phyloP scores from a whole-genome alignment of 495 filamentous ascomycete species.

The Podospora pseudoanserina region DNA sequence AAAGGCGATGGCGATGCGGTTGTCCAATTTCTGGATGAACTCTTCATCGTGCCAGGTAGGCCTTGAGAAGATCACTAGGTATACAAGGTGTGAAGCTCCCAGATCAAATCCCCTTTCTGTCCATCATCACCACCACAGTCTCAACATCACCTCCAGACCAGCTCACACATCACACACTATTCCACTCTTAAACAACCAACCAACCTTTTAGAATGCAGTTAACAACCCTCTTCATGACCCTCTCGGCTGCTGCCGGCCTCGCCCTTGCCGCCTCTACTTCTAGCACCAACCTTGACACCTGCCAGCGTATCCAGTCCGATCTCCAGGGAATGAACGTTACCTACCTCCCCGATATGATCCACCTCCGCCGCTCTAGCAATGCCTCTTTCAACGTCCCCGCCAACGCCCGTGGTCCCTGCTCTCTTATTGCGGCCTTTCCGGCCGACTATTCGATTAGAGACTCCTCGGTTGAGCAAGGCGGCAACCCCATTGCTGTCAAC shows the following conservation, averaged over 20 bases:
- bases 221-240: conserved; percentile 22
- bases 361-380: not conserved
- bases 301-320: conserved; percentile 17
- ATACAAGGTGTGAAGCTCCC: not conserved
- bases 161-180: not conserved
- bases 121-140: not conserved
- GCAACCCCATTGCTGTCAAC: conserved; percentile 27
- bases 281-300: not conserved
- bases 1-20: not conserved
- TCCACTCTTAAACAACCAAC: not conserved
- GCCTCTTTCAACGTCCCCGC: conserved; percentile 22
- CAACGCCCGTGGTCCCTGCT: conserved; percentile 32
- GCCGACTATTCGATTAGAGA: conserved; percentile 26
- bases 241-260: conserved; percentile 18
- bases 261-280: not conserved
- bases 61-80: not conserved
- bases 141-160: not conserved
- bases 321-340: conserved; percentile 9
- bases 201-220: conserved; percentile 29
- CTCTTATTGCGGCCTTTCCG: conserved; percentile 35
- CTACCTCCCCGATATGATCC: conserved; percentile 4
- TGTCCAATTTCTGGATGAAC: not conserved
- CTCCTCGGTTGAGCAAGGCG: conserved; percentile 9
- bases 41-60: not conserved
- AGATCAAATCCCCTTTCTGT: not conserved